Percentiles rank a stretch among this genome's conserved stretches.
These are phyloP conservation scores for Paramecium biaurelia DNA, from an alignment of 73 alveolate genomes.

Conservation along the genomic window DNA sequence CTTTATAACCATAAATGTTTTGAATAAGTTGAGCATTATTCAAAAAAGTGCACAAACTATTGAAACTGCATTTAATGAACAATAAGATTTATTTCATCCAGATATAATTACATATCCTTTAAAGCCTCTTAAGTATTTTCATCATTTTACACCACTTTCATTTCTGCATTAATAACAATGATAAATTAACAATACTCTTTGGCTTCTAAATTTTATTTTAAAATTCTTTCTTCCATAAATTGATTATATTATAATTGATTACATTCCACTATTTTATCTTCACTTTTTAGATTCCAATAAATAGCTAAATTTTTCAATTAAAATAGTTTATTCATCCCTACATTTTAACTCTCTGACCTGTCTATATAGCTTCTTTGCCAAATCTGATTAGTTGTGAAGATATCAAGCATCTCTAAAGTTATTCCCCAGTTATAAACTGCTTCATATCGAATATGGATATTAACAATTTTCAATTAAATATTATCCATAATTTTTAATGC, in stretches of 20 bases:
- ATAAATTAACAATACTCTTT: slow-evolving; percentile 27
- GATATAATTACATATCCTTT: slow-evolving; percentile 29
- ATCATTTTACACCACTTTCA: slow-evolving; percentile 30
- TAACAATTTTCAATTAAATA: slow-evolving; percentile 83
- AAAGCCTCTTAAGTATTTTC: slow-evolving; percentile 24
- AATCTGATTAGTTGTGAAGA: slow-evolving; percentile 83
- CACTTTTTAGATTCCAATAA: slow-evolving; percentile 58
- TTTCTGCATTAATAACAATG: slow-evolving; percentile 46
- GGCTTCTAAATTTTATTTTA: neutral
- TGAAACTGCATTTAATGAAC: neutral
- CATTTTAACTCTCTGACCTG: slow-evolving; percentile 60
- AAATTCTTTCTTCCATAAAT: slow-evolving; percentile 36
- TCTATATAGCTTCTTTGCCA: slow-evolving; percentile 92
- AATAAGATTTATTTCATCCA: slow-evolving; percentile 22
- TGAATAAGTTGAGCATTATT: neutral
- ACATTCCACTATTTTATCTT: neutral
- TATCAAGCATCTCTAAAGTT: slow-evolving; percentile 87
- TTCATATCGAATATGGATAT: slow-evolving; percentile 94
- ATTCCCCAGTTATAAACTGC: slow-evolving; percentile 75
- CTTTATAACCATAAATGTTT: slow-evolving; percentile 56
- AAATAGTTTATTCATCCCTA: slow-evolving; percentile 69
- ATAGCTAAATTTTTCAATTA: slow-evolving; percentile 68
- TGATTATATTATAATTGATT: neutral
- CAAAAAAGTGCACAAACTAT: slow-evolving; percentile 43
- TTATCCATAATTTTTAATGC: slow-evolving; percentile 92